These are phyloP conservation scores for Cyclostephanos invisitatus DNA, from an alignment of 108 stramenopile genomes.

Conservation along the genomic window DNA sequence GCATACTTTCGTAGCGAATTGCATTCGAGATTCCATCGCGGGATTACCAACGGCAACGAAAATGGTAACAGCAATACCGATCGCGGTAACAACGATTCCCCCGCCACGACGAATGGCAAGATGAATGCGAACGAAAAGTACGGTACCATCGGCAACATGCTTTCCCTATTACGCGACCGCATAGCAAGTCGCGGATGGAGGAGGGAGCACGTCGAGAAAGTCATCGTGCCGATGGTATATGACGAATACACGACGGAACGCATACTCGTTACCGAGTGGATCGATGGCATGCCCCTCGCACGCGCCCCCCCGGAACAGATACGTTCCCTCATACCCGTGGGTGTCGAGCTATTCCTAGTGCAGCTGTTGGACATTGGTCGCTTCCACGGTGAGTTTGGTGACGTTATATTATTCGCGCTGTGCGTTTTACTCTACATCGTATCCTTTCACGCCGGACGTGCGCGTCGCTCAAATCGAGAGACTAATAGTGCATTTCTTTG, in stretches of 20 bases:
- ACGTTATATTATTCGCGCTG: neutral
- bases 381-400: constrained; percentile 57
- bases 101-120: neutral
- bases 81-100: neutral
- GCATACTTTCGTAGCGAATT: constrained; percentile 50
- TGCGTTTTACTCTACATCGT: too few relatives aligned
- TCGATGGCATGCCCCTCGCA: constrained; percentile 76
- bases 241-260: constrained; percentile 42
- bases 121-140: neutral
- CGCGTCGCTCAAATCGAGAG: neutral
- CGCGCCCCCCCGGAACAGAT: constrained; percentile 60
- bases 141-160: neutral
- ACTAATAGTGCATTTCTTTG: neutral
- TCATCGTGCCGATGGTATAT: constrained; percentile 50
- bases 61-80: neutral
- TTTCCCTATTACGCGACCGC: neutral
- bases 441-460: too few relatives aligned
- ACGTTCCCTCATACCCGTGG: constrained; percentile 75
- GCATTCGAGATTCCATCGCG: constrained; percentile 18
- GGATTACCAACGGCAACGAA: neutral
- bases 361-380: constrained; percentile 85
- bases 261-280: constrained; percentile 63
- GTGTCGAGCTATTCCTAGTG: constrained; percentile 83
- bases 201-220: constrained; percentile 9
- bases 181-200: neutral